A percentile compares a stretch with the other conserved stretches of the same genome.
Evolutionary conservation across 164 flowering plant species (phyloP).

Genomic region (Annona squamosa): DNA sequence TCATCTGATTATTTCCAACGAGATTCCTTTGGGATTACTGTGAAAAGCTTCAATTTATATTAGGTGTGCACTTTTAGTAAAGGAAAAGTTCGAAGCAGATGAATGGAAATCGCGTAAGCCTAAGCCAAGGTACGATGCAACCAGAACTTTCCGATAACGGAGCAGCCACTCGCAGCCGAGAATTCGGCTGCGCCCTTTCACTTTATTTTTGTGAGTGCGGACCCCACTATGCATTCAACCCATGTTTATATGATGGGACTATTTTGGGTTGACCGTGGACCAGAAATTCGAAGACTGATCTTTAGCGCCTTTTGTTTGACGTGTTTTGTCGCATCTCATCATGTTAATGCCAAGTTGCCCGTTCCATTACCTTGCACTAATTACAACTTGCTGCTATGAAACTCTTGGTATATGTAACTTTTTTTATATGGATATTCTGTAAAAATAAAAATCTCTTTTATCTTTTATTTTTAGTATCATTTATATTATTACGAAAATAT

Average conservation of each 20-base stretch:
- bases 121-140: not conserved
- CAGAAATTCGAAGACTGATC: not conserved
- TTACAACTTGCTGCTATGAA: too few species aligned
- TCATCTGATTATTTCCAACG: not conserved
- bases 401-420: too few species aligned
- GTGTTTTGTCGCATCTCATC: too few species aligned
- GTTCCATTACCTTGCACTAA: too few species aligned
- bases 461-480: too few species aligned
- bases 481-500: too few species aligned
- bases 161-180: not conserved
- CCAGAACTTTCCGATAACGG: not conserved
- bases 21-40: not conserved
- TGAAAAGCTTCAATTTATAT: not conserved
- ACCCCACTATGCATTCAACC: not conserved
- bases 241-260: not conserved
- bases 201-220: not conserved
- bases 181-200: not conserved
- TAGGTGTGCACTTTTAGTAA: not conserved
- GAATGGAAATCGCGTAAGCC: slow-evolving; percentile 1
- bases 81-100: not conserved
- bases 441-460: too few species aligned
- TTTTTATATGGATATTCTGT: too few species aligned
- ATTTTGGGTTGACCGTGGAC: not conserved
- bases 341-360: too few species aligned
- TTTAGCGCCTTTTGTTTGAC: too few species aligned